Evolutionary conservation across 2,329 filamentous ascomycete genomes (phyloP).

Genomic region (Pestalotiopsis sp.): DNA sequence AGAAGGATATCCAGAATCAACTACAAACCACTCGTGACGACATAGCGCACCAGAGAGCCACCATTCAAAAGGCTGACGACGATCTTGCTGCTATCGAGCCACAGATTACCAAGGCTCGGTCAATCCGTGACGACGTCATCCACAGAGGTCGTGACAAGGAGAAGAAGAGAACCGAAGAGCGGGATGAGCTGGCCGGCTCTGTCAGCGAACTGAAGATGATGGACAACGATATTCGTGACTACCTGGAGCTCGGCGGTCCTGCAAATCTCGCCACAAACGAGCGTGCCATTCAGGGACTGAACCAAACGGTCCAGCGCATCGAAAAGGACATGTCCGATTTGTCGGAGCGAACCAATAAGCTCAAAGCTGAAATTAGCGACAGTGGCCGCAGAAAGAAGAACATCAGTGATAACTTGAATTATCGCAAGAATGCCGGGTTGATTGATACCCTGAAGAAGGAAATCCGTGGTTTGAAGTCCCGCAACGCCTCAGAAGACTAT

Average conservation of each 20-base stretch:
- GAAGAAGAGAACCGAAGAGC: slow-evolving; percentile 69
- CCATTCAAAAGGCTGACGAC: slow-evolving; percentile 69
- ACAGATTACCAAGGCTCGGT: slow-evolving; percentile 74
- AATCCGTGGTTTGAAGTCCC: slow-evolving; percentile 73
- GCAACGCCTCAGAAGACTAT: slow-evolving; percentile 83
- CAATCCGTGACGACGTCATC: slow-evolving; percentile 76
- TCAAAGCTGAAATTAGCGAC: slow-evolving; percentile 77
- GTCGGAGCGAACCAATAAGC: slow-evolving; percentile 72
- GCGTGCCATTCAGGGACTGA: slow-evolving; percentile 68
- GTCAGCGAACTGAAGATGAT: slow-evolving; percentile 77
- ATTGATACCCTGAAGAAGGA: slow-evolving; percentile 69
- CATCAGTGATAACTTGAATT: slow-evolving; percentile 86
- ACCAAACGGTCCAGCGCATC: slow-evolving; percentile 64
- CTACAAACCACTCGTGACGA: slow-evolving; percentile 74
- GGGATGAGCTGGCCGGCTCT: slow-evolving; percentile 72
- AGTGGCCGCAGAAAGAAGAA: slow-evolving; percentile 83
- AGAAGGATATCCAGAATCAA: slow-evolving; percentile 68
- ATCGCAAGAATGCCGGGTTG: slow-evolving; percentile 73
- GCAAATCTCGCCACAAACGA: slow-evolving; percentile 71
- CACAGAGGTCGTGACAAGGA: slow-evolving; percentile 73
- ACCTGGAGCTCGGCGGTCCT: slow-evolving; percentile 75
- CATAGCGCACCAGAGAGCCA: slow-evolving; percentile 68
- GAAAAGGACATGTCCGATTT: slow-evolving; percentile 71
- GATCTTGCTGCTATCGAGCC: slow-evolving; percentile 77
- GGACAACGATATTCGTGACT: slow-evolving; percentile 78